These are phyloP conservation scores for Alternaria burnsii DNA, from an alignment of 2,329 filamentous ascomycete genomes.

Conservation along the genomic window DNA sequence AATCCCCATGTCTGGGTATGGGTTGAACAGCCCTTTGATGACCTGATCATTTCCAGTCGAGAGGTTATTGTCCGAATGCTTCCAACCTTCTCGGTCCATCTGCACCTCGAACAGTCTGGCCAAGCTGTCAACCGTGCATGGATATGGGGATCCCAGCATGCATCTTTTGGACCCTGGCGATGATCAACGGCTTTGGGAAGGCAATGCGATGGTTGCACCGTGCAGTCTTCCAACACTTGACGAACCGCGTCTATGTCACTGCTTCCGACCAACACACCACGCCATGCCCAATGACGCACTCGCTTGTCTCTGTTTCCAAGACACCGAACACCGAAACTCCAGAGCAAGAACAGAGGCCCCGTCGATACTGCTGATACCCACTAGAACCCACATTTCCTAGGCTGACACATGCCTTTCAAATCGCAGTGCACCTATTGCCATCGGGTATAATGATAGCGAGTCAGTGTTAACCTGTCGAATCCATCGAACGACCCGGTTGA, in stretches of 20 bases:
- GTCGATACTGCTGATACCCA: constrained; percentile 10
- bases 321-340: constrained; percentile 4
- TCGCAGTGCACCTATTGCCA: constrained; percentile 13
- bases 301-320: background rate
- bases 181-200: constrained; percentile 22
- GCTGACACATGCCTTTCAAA: constrained; percentile 7
- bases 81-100: background rate
- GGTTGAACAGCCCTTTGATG: background rate
- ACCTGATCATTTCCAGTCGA: background rate
- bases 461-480: background rate
- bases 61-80: background rate
- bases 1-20: background rate
- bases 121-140: constrained; percentile 8
- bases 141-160: constrained; percentile 14
- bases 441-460: constrained; percentile 19
- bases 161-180: constrained; percentile 8
- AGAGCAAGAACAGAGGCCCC: background rate
- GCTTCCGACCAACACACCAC: background rate
- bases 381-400: constrained; percentile 20
- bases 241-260: constrained; percentile 10
- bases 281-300: constrained; percentile 6
- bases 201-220: constrained; percentile 13
- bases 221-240: constrained; percentile 4
- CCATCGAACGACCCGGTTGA: constrained; percentile 16
- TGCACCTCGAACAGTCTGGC: background rate